phyloP scores from a whole-genome alignment of 345 rosid genomes.

The Ceriops tagal region DNA sequence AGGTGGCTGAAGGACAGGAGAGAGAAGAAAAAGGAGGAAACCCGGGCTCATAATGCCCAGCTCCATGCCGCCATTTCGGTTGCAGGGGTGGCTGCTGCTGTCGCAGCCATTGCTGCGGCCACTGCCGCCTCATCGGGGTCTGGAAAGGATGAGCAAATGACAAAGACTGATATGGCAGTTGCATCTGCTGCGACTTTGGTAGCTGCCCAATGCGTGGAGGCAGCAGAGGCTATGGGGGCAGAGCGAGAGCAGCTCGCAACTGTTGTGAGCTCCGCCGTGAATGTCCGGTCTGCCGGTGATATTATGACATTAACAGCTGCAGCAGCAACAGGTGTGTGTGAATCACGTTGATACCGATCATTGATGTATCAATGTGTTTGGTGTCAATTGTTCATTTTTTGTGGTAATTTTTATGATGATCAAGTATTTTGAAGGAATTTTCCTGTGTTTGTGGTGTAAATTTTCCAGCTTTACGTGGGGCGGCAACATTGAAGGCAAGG shows the following conservation, averaged over 20 bases:
- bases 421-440: background rate
- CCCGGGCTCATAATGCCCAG: constrained; percentile 79
- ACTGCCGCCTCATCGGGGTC: constrained; percentile 61
- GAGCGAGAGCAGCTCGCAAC: constrained; percentile 79
- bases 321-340: constrained; percentile 69
- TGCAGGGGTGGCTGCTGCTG: constrained; percentile 77
- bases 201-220: constrained; percentile 91
- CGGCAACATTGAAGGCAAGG: constrained; percentile 82
- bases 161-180: constrained; percentile 76
- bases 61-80: constrained; percentile 81
- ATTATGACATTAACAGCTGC: constrained; percentile 87
- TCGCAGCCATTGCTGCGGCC: constrained; percentile 86
- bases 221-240: constrained; percentile 90
- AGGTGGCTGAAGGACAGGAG: constrained; percentile 85
- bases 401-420: no score
- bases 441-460: background rate
- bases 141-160: constrained; percentile 73
- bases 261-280: constrained; percentile 79
- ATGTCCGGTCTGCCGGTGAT: constrained; percentile 82
- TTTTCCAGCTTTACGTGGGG: constrained; percentile 73
- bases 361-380: no score
- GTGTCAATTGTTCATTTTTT: no score
- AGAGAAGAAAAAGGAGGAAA: constrained; percentile 91
- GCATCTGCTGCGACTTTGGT: constrained; percentile 91
- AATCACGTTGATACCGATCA: no score